These are phyloP conservation scores for Pugionium dolabratum DNA, from an alignment of 345 rosid genomes.

Conservation along the genomic window DNA sequence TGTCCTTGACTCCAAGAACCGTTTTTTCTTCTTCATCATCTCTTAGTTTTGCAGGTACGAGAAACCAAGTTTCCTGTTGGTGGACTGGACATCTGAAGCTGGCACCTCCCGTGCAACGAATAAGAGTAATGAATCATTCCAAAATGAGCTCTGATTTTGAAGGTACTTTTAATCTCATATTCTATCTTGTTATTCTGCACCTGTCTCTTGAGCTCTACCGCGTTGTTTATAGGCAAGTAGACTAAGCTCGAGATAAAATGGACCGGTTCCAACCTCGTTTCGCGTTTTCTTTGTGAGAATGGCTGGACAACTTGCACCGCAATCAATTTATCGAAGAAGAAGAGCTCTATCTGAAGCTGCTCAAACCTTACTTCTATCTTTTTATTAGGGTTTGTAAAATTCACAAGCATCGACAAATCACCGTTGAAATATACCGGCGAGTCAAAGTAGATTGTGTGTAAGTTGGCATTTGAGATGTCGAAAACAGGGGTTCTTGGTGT, in stretches of 20 bases:
- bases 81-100: conserved; percentile 69
- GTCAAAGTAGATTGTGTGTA: conserved; percentile 76
- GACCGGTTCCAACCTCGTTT: conserved; percentile 54
- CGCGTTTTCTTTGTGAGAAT: conserved; percentile 57
- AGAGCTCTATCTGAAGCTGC: conserved; percentile 60
- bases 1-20: conserved; percentile 9
- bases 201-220: conserved; percentile 64
- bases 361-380: conserved; percentile 70
- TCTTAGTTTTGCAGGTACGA: conserved; percentile 60
- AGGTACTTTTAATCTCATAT: conserved; percentile 65
- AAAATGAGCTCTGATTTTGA: conserved; percentile 66
- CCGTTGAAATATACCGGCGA: conserved; percentile 68
- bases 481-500: conserved; percentile 70
- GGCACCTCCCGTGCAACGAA: conserved; percentile 78
- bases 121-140: conserved; percentile 75
- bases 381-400: conserved; percentile 77
- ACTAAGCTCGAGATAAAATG: conserved; percentile 79
- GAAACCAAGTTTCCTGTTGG: conserved; percentile 71
- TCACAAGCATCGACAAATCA: conserved; percentile 64
- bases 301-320: conserved; percentile 63
- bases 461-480: conserved; percentile 66
- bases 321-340: conserved; percentile 60
- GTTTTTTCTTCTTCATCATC: conserved; percentile 23
- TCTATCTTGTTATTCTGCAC: conserved; percentile 60
- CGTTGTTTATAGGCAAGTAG: conserved; percentile 61